Conservation (phyloP, 2,329 filamentous ascomycete genomes). For the Laburnicola sp. region DNA sequence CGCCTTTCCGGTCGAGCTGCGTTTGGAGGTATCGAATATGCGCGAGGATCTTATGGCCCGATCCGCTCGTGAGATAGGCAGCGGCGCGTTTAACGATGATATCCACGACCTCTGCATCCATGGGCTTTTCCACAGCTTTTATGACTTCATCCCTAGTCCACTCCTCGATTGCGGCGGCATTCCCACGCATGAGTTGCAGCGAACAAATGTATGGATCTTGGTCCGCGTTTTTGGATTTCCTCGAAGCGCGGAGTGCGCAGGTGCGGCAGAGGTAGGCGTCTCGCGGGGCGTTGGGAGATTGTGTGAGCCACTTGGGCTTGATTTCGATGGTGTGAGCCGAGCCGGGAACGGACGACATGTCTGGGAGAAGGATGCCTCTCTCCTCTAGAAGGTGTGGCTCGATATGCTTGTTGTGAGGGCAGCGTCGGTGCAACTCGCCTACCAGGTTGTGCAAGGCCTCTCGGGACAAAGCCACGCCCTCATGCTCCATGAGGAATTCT, state of each 20-base stretch:
- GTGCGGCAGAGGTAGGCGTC: conserved; percentile 50
- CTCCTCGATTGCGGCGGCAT: conserved; percentile 17
- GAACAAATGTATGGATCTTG: conserved; percentile 44
- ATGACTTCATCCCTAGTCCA: conserved; percentile 20
- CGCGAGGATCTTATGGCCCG: conserved; percentile 43
- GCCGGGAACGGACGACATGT: conserved; percentile 33
- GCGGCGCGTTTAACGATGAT: conserved; percentile 19
- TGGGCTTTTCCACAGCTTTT: conserved; percentile 6
- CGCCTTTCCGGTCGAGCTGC: conserved; percentile 44
- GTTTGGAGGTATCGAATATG: conserved; percentile 44
- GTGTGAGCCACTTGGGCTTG: conserved; percentile 55
- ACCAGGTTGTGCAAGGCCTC: conserved; percentile 5
- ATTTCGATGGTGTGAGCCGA: conserved; percentile 44
- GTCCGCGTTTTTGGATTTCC: conserved; percentile 15
- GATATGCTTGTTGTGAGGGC: conserved; percentile 12
- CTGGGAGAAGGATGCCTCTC: conserved; percentile 33
- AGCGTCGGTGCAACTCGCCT: background rate
- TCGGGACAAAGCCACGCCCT: conserved; percentile 17
- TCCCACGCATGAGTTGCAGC: conserved; percentile 43
- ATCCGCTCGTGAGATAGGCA: conserved; percentile 31
- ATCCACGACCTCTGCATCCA: background rate
- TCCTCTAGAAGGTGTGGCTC: conserved; percentile 6
- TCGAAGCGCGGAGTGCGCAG: conserved; percentile 49
- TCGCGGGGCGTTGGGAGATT: conserved; percentile 50
- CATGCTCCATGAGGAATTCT: conserved; percentile 26